Evolutionary conservation across 768 basidiomycete genomes (phyloP), one percentile per base, ranked within the genome.

Genomic region (Macrolepiota albuminosa): DNA sequence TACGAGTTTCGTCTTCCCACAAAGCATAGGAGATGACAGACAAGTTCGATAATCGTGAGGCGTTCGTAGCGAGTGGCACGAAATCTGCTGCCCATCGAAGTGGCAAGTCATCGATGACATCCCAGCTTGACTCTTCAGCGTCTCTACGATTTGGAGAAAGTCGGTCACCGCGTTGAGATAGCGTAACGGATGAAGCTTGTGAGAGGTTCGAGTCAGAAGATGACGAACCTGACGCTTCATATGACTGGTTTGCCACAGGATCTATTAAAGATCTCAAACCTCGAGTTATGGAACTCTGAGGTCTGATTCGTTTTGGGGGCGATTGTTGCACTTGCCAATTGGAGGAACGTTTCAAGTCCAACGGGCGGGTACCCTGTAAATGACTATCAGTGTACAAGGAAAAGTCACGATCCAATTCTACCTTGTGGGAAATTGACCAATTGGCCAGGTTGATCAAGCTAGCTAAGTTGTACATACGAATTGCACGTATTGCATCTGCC

Each of bases 41-140:
- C 1, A 78, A 65, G 58, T 79, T 82, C 31, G 78, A 73, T 47
- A 93, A 72, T 48, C 89, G 79, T 29, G 90, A 89, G 3, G 87
- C 84, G 29, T 80, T 71, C 2, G 81, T 72, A 5, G 89, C 89
- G n/a, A 94, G 80, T 0, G 89, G 86, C 2, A 91, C 88, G 67
- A 83, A 93, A 70, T 94, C 92, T 0, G 87, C 88, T n/a, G 91
- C 89, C 92, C 92, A 94, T 36, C 89, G 82, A 48, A 93, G 66
- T 2, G 90, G 88, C 9, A 89, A 73, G 50, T 84, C 82, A 13
- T 92, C 90, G 0, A 91, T 77, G 6, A 91, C 67, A 69, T 93
- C 91, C 91, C 90, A 87, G 34, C 74, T 76, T 13, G 82, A 79
- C 51, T 84, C 84, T 48, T 73, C 74, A 10, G 79, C 72, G 36